Base-by-base conservation (phyloP, 345 rosid genomes). In the Durio zibethinus region DNA sequence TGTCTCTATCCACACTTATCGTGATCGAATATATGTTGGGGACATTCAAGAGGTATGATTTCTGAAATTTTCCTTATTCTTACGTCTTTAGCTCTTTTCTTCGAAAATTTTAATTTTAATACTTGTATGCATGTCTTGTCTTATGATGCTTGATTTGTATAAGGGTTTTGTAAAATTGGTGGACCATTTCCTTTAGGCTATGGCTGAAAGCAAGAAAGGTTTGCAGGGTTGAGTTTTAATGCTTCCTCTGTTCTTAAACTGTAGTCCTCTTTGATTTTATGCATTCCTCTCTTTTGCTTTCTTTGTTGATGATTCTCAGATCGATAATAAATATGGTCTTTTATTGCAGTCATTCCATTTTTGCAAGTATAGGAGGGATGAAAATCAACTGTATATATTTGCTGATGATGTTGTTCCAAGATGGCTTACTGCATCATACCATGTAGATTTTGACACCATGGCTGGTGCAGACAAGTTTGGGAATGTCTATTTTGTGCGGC, bases 401-500 rank as follows among this genome's bases (percentile, higher is more conserved):
- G 98, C 97, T 0, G 99, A 96, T 83, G 99, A 96, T 86, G 86
- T 83, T 57, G 98, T 96, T 75, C 97, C 98, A 52, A 90, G 99
- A 83, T 96, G 98, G 98, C 86, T 96, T n/a, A 92, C 99, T 70
- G 94, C 97, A 45, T 82, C 99, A 20, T 87, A 87, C 83, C 93
- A 96, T 57, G 84, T 96, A 64, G 98, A 96, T 84, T 96, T 93
- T 54, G 99, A 96, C 83, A 93, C 97, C 54, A 83, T 93, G 97
- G 98, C 97, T 10, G 97, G 99, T 79, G 94, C 97, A 25, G 97
- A 96, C 84, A 96, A 93, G 87, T 96, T 93, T 82, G 98, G 99
- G 73, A 91, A 96, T 61, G 70, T 96, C 52, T 93, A 92, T 80
- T 93, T 96, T 86, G 98, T 90, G 74, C 81, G 97, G 53, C 80